Conservation (phyloP, 2,329 filamentous ascomycete species). For the Elsinoe fawcettii region DNA sequence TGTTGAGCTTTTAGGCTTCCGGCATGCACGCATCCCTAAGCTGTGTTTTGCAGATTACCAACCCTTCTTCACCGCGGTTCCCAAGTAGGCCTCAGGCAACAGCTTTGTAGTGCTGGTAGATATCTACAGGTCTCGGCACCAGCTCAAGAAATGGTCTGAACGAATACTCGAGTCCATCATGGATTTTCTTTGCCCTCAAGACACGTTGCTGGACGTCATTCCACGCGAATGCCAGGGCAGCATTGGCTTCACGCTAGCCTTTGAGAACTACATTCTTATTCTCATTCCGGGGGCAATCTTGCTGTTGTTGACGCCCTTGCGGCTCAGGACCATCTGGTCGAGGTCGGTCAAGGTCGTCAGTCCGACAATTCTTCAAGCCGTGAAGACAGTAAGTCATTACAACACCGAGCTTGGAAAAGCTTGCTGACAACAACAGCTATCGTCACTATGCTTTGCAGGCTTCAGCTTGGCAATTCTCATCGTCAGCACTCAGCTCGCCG, state of each 20-base stretch:
- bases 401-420: neutral
- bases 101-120: neutral
- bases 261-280: slow-evolving; percentile 26
- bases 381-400: slow-evolving; percentile 20
- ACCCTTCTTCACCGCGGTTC: neutral
- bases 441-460: slow-evolving; percentile 20
- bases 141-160: neutral
- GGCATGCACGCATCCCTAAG: neutral
- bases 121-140: neutral
- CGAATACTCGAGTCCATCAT: neutral
- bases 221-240: slow-evolving; percentile 19
- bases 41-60: neutral
- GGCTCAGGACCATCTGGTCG: slow-evolving; percentile 24
- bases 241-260: slow-evolving; percentile 26
- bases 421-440: slow-evolving; percentile 12
- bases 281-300: slow-evolving; percentile 24
- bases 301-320: slow-evolving; percentile 24
- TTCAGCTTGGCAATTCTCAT: slow-evolving; percentile 22
- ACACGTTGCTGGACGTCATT: slow-evolving; percentile 4
- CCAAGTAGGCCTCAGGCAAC: slow-evolving; percentile 7
- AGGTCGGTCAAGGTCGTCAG: slow-evolving; percentile 21
- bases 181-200: slow-evolving; percentile 9
- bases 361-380: slow-evolving; percentile 21
- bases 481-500: slow-evolving; percentile 16
- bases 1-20: neutral